A percentile compares a stretch with the other conserved stretches of the same genome.
Evolutionary conservation across 768 basidiomycete species (phyloP).

Genomic region (Boletus barrowsii): DNA sequence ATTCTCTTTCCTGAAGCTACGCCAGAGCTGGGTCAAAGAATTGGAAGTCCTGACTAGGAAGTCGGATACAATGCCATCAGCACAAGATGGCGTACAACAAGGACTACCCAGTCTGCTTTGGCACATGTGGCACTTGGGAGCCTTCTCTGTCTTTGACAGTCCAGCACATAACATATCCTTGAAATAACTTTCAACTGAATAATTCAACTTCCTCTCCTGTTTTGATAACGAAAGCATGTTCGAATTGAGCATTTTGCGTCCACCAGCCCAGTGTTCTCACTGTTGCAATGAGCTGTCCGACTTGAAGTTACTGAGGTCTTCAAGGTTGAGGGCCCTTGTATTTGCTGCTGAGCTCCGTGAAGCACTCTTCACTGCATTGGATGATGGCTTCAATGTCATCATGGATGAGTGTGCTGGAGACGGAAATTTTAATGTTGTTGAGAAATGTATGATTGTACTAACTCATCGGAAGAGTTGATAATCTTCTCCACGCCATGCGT

Average conservation of each 20-base stretch:
- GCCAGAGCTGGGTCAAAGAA: slow-evolving; percentile 85
- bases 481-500: slow-evolving; percentile 97
- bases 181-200: slow-evolving; percentile 94
- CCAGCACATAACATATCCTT: slow-evolving; percentile 84
- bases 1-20: slow-evolving; percentile 83
- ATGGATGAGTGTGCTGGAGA: slow-evolving; percentile 63
- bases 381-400: slow-evolving; percentile 97
- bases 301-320: slow-evolving; percentile 96
- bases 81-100: not conserved
- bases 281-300: slow-evolving; percentile 87
- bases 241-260: slow-evolving; percentile 69
- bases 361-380: slow-evolving; percentile 84
- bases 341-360: slow-evolving; percentile 82
- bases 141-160: slow-evolving; percentile 73
- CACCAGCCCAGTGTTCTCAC: slow-evolving; percentile 86
- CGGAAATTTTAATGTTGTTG: not conserved
- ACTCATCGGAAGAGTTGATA: slow-evolving; percentile 78
- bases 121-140: too few relatives aligned
- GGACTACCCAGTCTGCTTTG: slow-evolving; percentile 30
- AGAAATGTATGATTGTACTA: slow-evolving; percentile 23
- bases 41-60: slow-evolving; percentile 85
- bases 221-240: slow-evolving; percentile 86
- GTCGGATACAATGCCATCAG: not conserved
- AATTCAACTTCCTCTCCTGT: slow-evolving; percentile 90
- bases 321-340: slow-evolving; percentile 90